Percentiles rank a stretch among this genome's conserved stretches.
phyloP scores from a whole-genome alignment of 495 filamentous ascomycete species.

The Venustampulla echinocandica region DNA sequence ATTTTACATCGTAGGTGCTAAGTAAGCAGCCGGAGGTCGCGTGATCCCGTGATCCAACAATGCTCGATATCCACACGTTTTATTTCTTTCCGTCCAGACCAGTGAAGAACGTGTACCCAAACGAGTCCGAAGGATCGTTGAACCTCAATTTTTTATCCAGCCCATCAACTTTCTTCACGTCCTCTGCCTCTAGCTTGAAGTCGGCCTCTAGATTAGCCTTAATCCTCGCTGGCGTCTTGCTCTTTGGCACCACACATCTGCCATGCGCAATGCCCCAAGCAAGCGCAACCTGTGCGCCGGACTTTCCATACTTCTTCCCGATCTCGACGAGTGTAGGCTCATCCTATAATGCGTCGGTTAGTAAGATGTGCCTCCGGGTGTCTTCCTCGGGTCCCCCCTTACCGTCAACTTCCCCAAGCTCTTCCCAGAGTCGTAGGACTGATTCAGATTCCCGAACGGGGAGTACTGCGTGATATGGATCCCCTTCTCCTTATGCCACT shows the following conservation, averaged over 20 bases:
- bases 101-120: slow-evolving; percentile 47
- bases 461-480: slow-evolving; percentile 60
- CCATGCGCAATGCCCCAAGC: slow-evolving; percentile 56
- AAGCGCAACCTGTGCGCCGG: slow-evolving; percentile 53
- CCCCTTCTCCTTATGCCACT: slow-evolving; percentile 45
- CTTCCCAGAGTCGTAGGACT: slow-evolving; percentile 43
- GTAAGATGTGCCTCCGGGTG: slow-evolving; percentile 7
- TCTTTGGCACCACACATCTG: slow-evolving; percentile 58
- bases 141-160: slow-evolving; percentile 51
- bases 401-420: slow-evolving; percentile 45
- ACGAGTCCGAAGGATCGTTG: slow-evolving; percentile 46
- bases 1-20: too few species aligned
- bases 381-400: neutral
- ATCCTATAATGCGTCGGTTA: slow-evolving; percentile 26
- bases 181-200: slow-evolving; percentile 46
- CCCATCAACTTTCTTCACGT: slow-evolving; percentile 43
- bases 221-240: slow-evolving; percentile 44
- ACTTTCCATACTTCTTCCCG: slow-evolving; percentile 55
- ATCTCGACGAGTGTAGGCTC: slow-evolving; percentile 52
- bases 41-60: too few species aligned
- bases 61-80: too few species aligned
- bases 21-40: too few species aligned
- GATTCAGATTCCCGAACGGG: slow-evolving; percentile 65
- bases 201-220: slow-evolving; percentile 48
- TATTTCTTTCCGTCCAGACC: slow-evolving; percentile 57